phyloP scores from a whole-genome alignment of 1,284 basidiomycete species.

The Fistulina hepatica region DNA sequence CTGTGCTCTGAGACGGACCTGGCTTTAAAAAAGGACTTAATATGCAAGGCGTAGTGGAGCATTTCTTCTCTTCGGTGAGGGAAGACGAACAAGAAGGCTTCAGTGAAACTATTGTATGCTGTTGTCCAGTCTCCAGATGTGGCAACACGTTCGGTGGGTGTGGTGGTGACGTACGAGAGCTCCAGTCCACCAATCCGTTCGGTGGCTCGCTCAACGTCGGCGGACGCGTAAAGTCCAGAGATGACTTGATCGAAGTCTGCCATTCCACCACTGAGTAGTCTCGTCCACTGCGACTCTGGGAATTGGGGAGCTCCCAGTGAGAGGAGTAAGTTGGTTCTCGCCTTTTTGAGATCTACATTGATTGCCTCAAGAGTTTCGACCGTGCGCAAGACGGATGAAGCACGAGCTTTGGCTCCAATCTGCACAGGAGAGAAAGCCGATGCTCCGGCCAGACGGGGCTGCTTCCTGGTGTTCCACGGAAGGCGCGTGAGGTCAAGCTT shows the following conservation, averaged over 20 bases:
- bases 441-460: too few species aligned
- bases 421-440: too few species aligned
- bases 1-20: conserved; percentile 10
- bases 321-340: conserved; percentile 5
- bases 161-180: conserved; percentile 12
- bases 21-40: conserved; percentile 7
- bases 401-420: too few species aligned
- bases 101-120: conserved; percentile 14
- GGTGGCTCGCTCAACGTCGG: conserved; percentile 9
- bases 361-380: too few species aligned
- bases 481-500: not conserved
- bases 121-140: conserved; percentile 20
- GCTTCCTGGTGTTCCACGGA: not conserved
- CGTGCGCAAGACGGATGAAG: too few species aligned
- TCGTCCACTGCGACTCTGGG: conserved; percentile 12
- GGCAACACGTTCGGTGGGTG: conserved; percentile 14
- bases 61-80: conserved; percentile 10
- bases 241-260: conserved; percentile 19
- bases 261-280: conserved; percentile 11
- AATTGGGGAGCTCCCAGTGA: conserved; percentile 8
- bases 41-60: conserved; percentile 3
- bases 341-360: not conserved
- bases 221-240: conserved; percentile 13
- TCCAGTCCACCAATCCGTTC: conserved; percentile 15
- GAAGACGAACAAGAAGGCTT: conserved; percentile 9